These are phyloP conservation scores for Colletotrichum cereale DNA, from an alignment of 2,329 filamentous ascomycete genomes.

Conservation along the genomic window DNA sequence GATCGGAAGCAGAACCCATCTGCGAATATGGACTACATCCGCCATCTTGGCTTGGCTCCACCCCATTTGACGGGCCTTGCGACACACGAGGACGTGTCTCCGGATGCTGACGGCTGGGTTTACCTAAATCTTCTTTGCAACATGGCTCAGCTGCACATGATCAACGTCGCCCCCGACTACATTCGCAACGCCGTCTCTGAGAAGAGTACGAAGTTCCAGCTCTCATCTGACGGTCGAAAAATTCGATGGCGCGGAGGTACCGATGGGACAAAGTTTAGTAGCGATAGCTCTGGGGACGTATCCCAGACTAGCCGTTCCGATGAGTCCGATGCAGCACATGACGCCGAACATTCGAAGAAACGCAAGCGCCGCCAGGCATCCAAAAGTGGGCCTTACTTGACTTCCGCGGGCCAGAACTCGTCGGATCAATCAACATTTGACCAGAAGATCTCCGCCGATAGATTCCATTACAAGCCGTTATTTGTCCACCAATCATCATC, in stretches of 20 bases:
- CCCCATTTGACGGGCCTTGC: conserved; percentile 58
- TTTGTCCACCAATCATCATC: conserved; percentile 66
- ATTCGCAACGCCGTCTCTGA: conserved; percentile 78
- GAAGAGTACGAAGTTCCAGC: conserved; percentile 80
- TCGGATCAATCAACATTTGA: conserved; percentile 53
- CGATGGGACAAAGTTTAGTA: conserved; percentile 74
- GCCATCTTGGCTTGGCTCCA: conserved; percentile 76
- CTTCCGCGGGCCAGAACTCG: conserved; percentile 51
- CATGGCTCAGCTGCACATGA: conserved; percentile 86
- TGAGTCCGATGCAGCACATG: conserved; percentile 60
- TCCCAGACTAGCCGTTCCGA: conserved; percentile 62
- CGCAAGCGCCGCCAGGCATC: conserved; percentile 51
- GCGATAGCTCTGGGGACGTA: conserved; percentile 68
- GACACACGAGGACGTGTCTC: conserved; percentile 60
- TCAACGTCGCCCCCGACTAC: conserved; percentile 85
- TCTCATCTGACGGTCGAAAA: conserved; percentile 82
- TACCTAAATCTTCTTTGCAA: conserved; percentile 85
- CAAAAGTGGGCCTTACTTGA: conserved; percentile 45
- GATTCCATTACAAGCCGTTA: conserved; percentile 74
- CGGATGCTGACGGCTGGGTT: conserved; percentile 81
- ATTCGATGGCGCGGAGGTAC: conserved; percentile 82
- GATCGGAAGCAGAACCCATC: conserved; percentile 79
- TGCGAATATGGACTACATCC: conserved; percentile 85
- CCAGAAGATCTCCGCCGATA: conserved; percentile 55
- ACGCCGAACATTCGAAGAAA: conserved; percentile 58